Base-by-base conservation (phyloP, 257 asterid species). In the Coffea eugenioides region DNA sequence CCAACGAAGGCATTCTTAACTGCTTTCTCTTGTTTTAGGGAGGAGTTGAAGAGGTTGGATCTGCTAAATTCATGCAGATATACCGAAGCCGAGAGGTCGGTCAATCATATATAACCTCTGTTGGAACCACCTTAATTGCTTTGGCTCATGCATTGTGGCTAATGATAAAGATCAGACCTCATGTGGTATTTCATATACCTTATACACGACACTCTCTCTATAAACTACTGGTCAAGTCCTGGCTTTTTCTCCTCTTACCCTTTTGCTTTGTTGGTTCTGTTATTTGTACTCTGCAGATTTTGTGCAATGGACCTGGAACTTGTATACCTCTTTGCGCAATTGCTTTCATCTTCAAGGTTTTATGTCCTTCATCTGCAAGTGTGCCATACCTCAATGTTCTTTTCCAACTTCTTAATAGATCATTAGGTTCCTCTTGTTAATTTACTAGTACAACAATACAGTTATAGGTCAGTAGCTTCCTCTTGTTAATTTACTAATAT, bases 251-350 rank as follows among this genome's bases (percentile, higher is more conserved):
- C 5, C 46, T 71, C 27, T 61, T 56, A 67, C 16, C 3, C 69
- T 9, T 54, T 27, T 59, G 79, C 48, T 57, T 23, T 77, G 16
- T 54, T 57, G 78, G 1, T 39, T 14, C 59, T 82, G 67, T 4
- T 41, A 3, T 76, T 76, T 61, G 34, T 69, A 3, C 12, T 77
- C 77, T 20, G 75, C 91, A 94, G 97, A 90, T 93, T 83, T 83
- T 93, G 66, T 93, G 98, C 89, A 95, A 93, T 81, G 98, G 99
- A 39, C 99, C 99, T 75, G 99, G 99, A 76, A 95, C 99, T 9
- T 93, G 99, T 81, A 80, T 93, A 77, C 99, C 97, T 0, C 88
- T 95, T 27, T 92, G 97, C 80, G 88, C 70, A 61, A 92, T 92
- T 73, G 93, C 97, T 51, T 91, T 92, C 80, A 9, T 89, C 75